Conservation (phyloP, 2,329 filamentous ascomycete genomes). For the Alternaria ethzedia region DNA sequence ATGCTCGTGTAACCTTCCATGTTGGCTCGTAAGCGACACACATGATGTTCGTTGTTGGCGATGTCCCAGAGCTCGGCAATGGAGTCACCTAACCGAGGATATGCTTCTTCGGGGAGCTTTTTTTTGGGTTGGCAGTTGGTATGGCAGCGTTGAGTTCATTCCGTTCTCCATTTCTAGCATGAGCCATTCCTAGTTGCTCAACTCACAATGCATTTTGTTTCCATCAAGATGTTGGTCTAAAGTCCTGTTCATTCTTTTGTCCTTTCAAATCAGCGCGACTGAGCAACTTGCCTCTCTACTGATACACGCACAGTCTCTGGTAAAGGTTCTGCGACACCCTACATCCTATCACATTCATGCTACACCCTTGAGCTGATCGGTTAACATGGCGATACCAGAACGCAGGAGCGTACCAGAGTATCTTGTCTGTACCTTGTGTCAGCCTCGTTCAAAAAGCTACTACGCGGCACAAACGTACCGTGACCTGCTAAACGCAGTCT, state of each 20-base stretch:
- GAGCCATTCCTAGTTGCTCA: background rate
- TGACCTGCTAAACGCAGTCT: background rate
- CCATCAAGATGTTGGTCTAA: background rate
- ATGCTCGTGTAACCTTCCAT: no score
- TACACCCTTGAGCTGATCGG: background rate
- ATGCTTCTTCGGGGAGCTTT: no score
- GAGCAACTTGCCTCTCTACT: background rate
- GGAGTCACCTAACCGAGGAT: no score
- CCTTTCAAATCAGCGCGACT: background rate
- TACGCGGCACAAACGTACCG: background rate
- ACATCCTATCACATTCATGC: rapidly evolving
- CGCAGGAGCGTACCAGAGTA: background rate
- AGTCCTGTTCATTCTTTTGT: background rate
- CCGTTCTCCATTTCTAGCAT: background rate
- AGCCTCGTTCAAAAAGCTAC: background rate
- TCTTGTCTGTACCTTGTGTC: background rate
- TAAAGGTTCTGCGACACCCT: background rate
- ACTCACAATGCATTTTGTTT: background rate
- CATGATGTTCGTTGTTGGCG: no score
- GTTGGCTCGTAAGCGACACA: no score
- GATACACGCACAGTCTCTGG: background rate
- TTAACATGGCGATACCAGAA: background rate
- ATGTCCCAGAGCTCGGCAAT: no score
- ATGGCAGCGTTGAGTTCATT: no score
- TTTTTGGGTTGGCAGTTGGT: no score